Conservation (phyloP, 305 asterid genomes). For the Nicotiana rustica region DNA sequence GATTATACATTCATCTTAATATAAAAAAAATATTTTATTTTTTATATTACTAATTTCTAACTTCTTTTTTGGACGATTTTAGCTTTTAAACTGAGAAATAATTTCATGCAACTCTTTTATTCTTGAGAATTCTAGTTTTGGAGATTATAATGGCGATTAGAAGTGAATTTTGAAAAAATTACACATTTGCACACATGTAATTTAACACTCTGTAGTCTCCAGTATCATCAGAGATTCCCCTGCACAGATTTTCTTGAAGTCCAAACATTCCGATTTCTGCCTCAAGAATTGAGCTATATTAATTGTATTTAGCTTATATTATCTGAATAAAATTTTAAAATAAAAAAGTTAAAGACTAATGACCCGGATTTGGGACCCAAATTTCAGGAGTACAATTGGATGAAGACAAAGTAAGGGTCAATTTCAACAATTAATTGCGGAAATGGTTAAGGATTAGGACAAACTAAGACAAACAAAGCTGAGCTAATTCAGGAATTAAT, state of each 20-base stretch:
- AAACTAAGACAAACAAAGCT: conserved; percentile 35
- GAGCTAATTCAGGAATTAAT: conserved; percentile 24
- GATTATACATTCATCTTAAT: too few relatives aligned
- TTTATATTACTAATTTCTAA: too few relatives aligned
- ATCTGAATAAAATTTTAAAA: neutral
- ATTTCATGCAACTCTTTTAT: neutral
- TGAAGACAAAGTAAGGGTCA: conserved; percentile 31
- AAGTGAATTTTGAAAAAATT: too few relatives aligned
- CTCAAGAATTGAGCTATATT: conserved; percentile 23
- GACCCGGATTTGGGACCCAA: conserved; percentile 33
- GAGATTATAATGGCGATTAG: too few relatives aligned
- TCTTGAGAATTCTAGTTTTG: neutral
- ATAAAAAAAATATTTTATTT: too few relatives aligned
- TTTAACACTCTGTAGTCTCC: too few relatives aligned
- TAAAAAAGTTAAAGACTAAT: neutral
- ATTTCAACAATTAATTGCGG: conserved; percentile 33
- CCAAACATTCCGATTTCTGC: conserved; percentile 28
- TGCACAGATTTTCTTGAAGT: conserved; percentile 31
- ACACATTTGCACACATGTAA: too few relatives aligned
- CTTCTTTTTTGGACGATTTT: too few relatives aligned
- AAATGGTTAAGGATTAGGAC: conserved; percentile 39
- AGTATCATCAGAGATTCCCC: conserved; percentile 21
- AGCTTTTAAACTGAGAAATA: neutral
- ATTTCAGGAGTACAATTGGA: conserved; percentile 31
- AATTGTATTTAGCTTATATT: neutral